Evolutionary conservation across 2,329 filamentous ascomycete genomes (phyloP), one percentile per base, ranked within the genome.

Genomic region (Chalara sp.): DNA sequence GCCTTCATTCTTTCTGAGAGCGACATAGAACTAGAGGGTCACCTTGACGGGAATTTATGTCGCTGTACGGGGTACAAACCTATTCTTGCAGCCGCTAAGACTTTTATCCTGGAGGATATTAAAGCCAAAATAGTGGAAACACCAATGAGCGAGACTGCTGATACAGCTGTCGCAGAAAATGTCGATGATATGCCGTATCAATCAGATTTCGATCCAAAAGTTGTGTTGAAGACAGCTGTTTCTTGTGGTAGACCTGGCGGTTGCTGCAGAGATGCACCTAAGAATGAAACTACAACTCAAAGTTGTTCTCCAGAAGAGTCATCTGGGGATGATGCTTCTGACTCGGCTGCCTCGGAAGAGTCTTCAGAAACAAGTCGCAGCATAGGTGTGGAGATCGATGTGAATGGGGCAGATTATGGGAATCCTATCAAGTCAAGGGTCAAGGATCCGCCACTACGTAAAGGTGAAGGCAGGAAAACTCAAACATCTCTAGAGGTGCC

Each of bases 61-160:
- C 81, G 92, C 46, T 97, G 92, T 68, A 97, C 92, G 0, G 92
- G 92, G 4, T 97, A 97, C 65, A 77, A 90, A 50, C 89, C 92
- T 0, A 96, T 97, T 50, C 72, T 96, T 4, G 89, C 96, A 65
- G 91, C 91, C 5, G 91, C 92, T 3, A 89, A 93, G 61, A 92
- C 87, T 1, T 97, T 97, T 67, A 87, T 63, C n/a, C 54, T 52
- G 4, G 60, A 59, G 32, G 58, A 61, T 40, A 43, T 63, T 6
- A 59, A 61, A 29, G 81, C 60, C 68, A 74, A 31, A 72, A 71
- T 6, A 69, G 70, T 37, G 73, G 82, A 13, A 87, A 84, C 63
- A 86, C 83, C 58, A 86, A 44, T 40, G 29, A 86, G 83, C 70
- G 85, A 52, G 75, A 74, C 12, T 68, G 53, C 33, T 66, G 75